phyloP scores from a whole-genome alignment of 2,329 filamentous ascomycete genomes.

The Hymenoscyphus repandus region DNA sequence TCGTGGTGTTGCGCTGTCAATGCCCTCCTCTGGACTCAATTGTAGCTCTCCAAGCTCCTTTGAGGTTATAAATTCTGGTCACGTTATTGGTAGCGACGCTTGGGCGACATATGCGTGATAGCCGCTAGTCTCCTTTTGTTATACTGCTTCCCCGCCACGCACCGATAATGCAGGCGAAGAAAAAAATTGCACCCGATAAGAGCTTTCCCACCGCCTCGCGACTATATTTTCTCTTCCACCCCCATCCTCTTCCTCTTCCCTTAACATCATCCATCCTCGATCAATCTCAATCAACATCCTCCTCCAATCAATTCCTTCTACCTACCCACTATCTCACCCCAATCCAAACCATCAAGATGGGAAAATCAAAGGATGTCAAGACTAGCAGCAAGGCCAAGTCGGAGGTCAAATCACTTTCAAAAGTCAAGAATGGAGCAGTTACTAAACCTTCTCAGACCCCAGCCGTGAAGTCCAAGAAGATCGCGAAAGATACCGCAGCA shows the following conservation, averaged over 20 bases:
- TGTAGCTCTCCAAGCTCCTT: constrained; percentile 5
- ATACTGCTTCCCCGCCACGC: constrained; percentile 15
- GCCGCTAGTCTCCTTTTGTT: constrained; percentile 1
- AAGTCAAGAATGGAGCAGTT: constrained; percentile 61
- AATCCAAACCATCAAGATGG: constrained; percentile 44
- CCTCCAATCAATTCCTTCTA: constrained; percentile 3
- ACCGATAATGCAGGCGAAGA: constrained; percentile 19
- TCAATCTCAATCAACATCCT: constrained; percentile 7
- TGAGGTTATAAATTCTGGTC: background rate
- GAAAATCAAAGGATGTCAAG: constrained; percentile 61
- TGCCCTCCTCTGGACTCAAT: background rate
- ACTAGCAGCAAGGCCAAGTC: constrained; percentile 44
- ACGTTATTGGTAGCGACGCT: background rate
- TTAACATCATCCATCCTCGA: constrained; percentile 1
- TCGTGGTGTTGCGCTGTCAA: constrained; percentile 2
- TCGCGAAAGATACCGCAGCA: constrained; percentile 50
- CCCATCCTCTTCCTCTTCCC: constrained; percentile 13
- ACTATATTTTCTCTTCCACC: constrained; percentile 13
- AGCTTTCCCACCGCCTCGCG: constrained; percentile 21
- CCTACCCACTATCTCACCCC: constrained; percentile 1
- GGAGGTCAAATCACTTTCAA: constrained; percentile 44
- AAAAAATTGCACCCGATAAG: constrained; percentile 25
- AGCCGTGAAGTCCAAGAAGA: constrained; percentile 62
- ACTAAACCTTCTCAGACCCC: constrained; percentile 62
- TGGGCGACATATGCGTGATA: background rate